phyloP scores from a whole-genome alignment of 208 protist species.

The Acanthamoeba triangularis region DNA sequence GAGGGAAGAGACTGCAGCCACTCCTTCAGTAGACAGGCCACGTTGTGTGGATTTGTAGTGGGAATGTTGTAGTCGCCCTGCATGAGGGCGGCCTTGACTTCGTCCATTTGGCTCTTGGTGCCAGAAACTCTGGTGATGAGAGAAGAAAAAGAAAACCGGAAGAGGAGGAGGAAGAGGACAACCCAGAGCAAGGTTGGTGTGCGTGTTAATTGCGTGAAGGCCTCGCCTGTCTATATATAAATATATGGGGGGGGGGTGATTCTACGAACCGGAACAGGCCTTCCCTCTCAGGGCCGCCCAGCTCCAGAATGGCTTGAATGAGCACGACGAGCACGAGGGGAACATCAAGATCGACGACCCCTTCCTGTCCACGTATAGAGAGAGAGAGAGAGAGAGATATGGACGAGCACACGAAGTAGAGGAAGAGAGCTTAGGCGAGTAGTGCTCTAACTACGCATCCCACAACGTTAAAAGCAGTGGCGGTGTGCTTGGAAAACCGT shows the following conservation, averaged over 20 bases:
- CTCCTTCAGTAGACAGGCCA: slow-evolving; percentile 53
- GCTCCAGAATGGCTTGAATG: slow-evolving; percentile 1
- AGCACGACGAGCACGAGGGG: slow-evolving; percentile 32
- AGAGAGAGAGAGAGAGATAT: no score
- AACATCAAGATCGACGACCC: neutral
- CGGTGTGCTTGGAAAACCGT: no score
- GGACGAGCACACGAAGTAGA: no score
- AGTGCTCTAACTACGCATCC: no score
- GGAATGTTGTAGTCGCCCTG: slow-evolving; percentile 67
- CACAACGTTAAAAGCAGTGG: no score
- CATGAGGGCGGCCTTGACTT: slow-evolving; percentile 27
- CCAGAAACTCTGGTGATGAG: slow-evolving; percentile 53
- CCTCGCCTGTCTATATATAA: no score
- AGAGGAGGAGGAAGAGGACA: no score
- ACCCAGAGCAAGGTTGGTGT: no score
- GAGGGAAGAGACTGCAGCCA: slow-evolving; percentile 49
- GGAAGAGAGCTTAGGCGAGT: no score
- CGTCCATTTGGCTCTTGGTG: slow-evolving; percentile 66
- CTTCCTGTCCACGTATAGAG: neutral
- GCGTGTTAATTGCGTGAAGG: no score
- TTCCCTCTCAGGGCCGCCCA: slow-evolving; percentile 27
- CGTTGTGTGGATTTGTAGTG: slow-evolving; percentile 46
- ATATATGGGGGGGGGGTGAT: neutral
- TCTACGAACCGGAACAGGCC: slow-evolving; percentile 34
- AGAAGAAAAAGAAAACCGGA: no score